Evolutionary conservation across 768 basidiomycete species (phyloP).

Genomic region (Heimioporus sp.): DNA sequence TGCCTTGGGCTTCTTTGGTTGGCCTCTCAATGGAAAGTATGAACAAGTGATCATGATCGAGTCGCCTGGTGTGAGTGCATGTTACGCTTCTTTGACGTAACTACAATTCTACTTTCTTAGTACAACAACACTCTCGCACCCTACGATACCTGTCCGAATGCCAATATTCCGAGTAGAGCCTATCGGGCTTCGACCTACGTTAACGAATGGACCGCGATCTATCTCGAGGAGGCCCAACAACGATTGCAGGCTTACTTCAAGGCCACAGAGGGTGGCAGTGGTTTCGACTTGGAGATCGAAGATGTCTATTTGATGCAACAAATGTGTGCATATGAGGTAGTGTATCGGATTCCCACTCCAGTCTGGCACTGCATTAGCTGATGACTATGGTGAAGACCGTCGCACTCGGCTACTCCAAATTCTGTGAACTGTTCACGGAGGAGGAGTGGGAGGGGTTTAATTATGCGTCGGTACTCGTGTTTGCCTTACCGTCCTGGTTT

Average conservation of each 20-base stretch:
- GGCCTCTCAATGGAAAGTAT: constrained; percentile 69
- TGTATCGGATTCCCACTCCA: not conserved
- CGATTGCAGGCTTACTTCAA: constrained; percentile 56
- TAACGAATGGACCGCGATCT: constrained; percentile 64
- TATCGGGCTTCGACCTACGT: constrained; percentile 61
- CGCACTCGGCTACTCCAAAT: constrained; percentile 86
- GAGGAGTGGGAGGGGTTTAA: constrained; percentile 94
- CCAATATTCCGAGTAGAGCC: constrained; percentile 42
- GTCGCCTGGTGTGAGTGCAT: constrained; percentile 45
- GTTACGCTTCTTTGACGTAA: constrained; percentile 1
- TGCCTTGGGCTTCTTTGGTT: constrained; percentile 74
- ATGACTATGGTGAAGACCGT: constrained; percentile 62
- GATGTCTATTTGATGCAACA: constrained; percentile 80
- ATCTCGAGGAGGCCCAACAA: constrained; percentile 62
- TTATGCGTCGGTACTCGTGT: constrained; percentile 57
- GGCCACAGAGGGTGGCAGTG: constrained; percentile 28
- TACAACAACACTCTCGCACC: constrained; percentile 88
- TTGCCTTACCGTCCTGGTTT: not conserved
- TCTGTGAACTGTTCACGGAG: constrained; percentile 86
- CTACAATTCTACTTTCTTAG: constrained; percentile 24
- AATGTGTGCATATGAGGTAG: constrained; percentile 81
- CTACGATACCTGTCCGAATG: constrained; percentile 79
- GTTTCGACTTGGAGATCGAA: constrained; percentile 60
- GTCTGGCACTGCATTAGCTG: not conserved
- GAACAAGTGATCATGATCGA: constrained; percentile 80